phyloP scores from a whole-genome alignment of 495 filamentous ascomycete genomes.

The Lasiosphaeria ovina region DNA sequence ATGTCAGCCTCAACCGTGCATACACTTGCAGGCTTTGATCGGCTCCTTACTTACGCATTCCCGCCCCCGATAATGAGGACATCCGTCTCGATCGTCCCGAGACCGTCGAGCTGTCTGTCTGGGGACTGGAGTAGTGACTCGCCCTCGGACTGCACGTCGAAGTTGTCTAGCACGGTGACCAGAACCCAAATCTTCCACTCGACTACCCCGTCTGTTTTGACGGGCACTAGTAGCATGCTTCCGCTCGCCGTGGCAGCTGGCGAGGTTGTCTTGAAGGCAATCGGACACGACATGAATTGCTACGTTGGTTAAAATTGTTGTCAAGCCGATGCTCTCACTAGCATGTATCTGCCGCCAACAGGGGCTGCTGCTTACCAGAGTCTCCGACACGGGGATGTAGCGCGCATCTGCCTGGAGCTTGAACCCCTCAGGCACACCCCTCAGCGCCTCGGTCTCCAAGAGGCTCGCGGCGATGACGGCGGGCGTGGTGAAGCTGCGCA shows the following conservation, averaged over 20 bases:
- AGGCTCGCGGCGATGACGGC: conserved; percentile 21
- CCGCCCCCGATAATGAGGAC: conserved; percentile 38
- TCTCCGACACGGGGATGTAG: conserved; percentile 13
- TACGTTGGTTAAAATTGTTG: background rate
- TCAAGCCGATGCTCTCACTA: background rate
- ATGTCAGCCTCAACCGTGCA: background rate
- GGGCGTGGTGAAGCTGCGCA: conserved; percentile 26
- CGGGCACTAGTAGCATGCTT: conserved; percentile 29
- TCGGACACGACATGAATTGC: conserved; percentile 28
- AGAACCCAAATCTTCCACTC: conserved; percentile 38
- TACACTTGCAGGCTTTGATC: background rate
- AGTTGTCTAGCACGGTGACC: conserved; percentile 28
- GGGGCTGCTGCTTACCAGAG: conserved; percentile 18
- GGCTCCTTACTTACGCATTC: conserved; percentile 25
- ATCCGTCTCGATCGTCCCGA: conserved; percentile 27
- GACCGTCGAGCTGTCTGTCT: conserved; percentile 15
- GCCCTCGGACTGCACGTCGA: conserved; percentile 30
- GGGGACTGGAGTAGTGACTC: conserved; percentile 24
- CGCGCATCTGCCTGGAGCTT: conserved; percentile 14
- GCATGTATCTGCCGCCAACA: background rate
- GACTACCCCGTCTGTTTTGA: conserved; percentile 3
- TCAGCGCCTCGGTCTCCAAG: conserved; percentile 17
- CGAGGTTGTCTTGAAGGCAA: conserved; percentile 27
- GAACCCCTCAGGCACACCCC: conserved; percentile 13
- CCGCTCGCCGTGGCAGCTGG: conserved; percentile 27